Evolutionary conservation across 139 green algal species (phyloP).

Genomic region (Chlamydomonas asymmetrica): DNA sequence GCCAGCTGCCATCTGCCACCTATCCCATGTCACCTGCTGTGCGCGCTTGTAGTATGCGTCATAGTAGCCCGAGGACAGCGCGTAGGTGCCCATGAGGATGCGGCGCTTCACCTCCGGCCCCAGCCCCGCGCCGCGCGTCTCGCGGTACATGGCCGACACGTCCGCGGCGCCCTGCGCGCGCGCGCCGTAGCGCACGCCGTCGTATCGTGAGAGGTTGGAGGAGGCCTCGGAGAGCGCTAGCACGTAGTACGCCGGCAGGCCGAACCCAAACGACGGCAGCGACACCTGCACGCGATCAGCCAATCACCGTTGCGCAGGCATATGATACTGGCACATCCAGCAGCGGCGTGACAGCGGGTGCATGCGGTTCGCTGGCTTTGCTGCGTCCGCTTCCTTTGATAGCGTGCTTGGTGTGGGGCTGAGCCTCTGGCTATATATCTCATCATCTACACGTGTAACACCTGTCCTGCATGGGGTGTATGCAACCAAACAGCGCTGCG

Average conservation of each 20-base stretch:
- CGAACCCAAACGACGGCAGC: slow-evolving; percentile 73
- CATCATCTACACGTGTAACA: no score
- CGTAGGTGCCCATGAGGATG: slow-evolving; percentile 98
- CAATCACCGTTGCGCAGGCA: no score
- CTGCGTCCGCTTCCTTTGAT: no score
- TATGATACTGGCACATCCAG: no score
- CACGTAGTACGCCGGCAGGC: slow-evolving; percentile 97
- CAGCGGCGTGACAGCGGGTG: no score
- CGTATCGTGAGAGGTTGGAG: slow-evolving; percentile 94
- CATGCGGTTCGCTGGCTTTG: no score
- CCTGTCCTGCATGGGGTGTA: no score
- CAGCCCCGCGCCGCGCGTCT: slow-evolving; percentile 67
- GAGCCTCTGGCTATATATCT: no score
- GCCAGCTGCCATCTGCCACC: no score
- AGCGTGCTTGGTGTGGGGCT: no score
- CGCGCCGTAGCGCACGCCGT: slow-evolving; percentile 89
- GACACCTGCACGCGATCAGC: no score
- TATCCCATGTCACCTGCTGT: slow-evolving; percentile 88
- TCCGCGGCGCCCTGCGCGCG: slow-evolving; percentile 34
- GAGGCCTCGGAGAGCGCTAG: slow-evolving; percentile 91
- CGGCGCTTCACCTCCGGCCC: slow-evolving; percentile 89
- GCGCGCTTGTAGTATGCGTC: slow-evolving; percentile 97
- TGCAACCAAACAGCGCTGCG: no score
- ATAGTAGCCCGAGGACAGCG: slow-evolving; percentile 92
- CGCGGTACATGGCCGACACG: slow-evolving; percentile 64